Evolutionary conservation across 768 basidiomycete genomes (phyloP), one percentile per base, ranked within the genome.

Genomic region (Kwoniella dendrophila): DNA sequence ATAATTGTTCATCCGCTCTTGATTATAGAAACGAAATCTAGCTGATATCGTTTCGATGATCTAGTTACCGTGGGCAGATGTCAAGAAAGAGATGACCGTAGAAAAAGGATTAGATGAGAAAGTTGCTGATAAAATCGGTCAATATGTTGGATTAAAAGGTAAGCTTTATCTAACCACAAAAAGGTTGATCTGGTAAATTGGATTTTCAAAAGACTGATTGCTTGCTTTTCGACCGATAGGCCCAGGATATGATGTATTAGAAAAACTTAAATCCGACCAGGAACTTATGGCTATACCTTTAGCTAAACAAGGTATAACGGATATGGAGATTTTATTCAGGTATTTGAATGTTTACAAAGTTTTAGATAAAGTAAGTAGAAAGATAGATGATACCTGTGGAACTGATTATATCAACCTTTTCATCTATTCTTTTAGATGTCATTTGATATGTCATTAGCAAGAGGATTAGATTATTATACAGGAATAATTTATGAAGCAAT

Each of bases 401-500:
- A 22, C 2, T 26, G 7, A 7, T 29, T 2, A 56, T 22, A 22
- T 1, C 5, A 33, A 14, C 34, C 14, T 29, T 29, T 20, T 38
- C n/a, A 38, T 6, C 6, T 3, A 50, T 58, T 63, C 51, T 2
- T 24, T 41, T 5, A 93, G 90, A 85, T 99, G 71, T 94, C 91
- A 2, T 97, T 99, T 75, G 95, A 99, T 79, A 85, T 98, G 67
- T 96, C 93, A 1, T 86, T 99, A 14, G 95, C 95, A n/a, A 88
- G 95, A 32, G 95, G 95, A 38, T 84, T 98, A 22, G 96, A 98
- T 79, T 98, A 99, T 80, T 98, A 99, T 80, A 99, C 95, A 1
- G 96, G 96, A 18, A 88, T 99, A 72, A 98, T 98, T 77, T 98
- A 95, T 80, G 95, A 99, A 80, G 96, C 92, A 43, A 85, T 90